These are phyloP conservation scores for Carallia pectinifolia DNA, from an alignment of 345 rosid species.

Conservation along the genomic window DNA sequence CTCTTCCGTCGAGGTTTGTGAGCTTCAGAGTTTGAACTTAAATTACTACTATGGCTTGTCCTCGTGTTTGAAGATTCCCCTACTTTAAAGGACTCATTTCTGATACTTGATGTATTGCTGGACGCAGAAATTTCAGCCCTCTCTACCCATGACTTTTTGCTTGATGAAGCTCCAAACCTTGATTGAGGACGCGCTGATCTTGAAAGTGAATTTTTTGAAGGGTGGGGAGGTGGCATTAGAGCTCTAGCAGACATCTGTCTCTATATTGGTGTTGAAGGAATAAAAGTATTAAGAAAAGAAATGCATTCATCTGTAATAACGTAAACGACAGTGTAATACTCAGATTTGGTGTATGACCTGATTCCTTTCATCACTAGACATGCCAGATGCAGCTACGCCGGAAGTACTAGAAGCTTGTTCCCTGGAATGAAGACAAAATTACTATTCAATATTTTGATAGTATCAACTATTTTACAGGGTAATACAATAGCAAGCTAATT, in stretches of 20 bases:
- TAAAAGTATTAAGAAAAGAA: slow-evolving; percentile 1
- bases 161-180: slow-evolving; percentile 67
- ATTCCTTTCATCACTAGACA: slow-evolving; percentile 97
- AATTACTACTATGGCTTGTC: slow-evolving; percentile 78
- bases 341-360: slow-evolving; percentile 48
- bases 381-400: slow-evolving; percentile 84
- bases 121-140: slow-evolving; percentile 55
- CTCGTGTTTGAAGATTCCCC: slow-evolving; percentile 48
- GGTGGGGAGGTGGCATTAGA: slow-evolving; percentile 92
- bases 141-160: slow-evolving; percentile 45
- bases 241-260: slow-evolving; percentile 78
- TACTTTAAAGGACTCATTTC: slow-evolving; percentile 48
- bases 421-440: slow-evolving; percentile 35
- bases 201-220: slow-evolving; percentile 43
- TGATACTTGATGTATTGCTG: slow-evolving; percentile 49
- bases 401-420: slow-evolving; percentile 97
- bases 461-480: neutral
- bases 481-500: neutral
- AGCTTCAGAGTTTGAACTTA: slow-evolving; percentile 95
- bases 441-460: neutral
- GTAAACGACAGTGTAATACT: neutral
- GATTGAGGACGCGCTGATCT: slow-evolving; percentile 37
- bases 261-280: slow-evolving; percentile 30
- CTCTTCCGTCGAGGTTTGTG: slow-evolving; percentile 91
- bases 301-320: neutral